Evolutionary conservation across 306 rosid species (phyloP).

Genomic region (Dryas alaskensis): DNA sequence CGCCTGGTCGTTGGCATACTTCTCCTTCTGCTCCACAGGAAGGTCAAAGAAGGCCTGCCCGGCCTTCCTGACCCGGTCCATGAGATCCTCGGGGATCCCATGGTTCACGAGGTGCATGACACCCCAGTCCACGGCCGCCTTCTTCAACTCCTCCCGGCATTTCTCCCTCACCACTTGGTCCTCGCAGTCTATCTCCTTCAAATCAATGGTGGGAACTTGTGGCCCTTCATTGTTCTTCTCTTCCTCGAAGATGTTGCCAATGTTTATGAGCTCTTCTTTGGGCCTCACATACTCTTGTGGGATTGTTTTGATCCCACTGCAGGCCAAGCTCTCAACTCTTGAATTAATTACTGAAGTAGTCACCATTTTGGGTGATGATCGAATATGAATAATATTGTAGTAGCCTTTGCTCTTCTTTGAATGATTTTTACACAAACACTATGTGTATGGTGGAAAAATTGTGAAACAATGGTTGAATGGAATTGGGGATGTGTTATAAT

Average conservation of each 20-base stretch:
- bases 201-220: constrained; percentile 67
- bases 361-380: constrained; percentile 31
- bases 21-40: constrained; percentile 67
- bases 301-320: constrained; percentile 54
- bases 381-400: too few species aligned
- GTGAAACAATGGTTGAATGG: too few species aligned
- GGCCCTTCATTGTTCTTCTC: constrained; percentile 56
- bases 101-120: constrained; percentile 83
- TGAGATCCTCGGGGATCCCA: constrained; percentile 56
- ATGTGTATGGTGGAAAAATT: too few species aligned
- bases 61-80: constrained; percentile 41
- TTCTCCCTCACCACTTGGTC: constrained; percentile 40
- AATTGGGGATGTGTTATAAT: too few species aligned
- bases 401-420: too few species aligned
- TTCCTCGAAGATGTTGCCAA: constrained; percentile 59
- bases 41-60: constrained; percentile 55
- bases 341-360: constrained; percentile 10
- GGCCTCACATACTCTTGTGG: constrained; percentile 81
- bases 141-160: constrained; percentile 54
- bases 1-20: constrained; percentile 63
- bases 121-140: constrained; percentile 80
- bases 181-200: constrained; percentile 45
- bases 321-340: constrained; percentile 68
- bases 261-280: constrained; percentile 58
- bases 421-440: too few species aligned